phyloP scores from a whole-genome alignment of 805 yeast species.

The Wickerhamiella kurtzmanii region DNA sequence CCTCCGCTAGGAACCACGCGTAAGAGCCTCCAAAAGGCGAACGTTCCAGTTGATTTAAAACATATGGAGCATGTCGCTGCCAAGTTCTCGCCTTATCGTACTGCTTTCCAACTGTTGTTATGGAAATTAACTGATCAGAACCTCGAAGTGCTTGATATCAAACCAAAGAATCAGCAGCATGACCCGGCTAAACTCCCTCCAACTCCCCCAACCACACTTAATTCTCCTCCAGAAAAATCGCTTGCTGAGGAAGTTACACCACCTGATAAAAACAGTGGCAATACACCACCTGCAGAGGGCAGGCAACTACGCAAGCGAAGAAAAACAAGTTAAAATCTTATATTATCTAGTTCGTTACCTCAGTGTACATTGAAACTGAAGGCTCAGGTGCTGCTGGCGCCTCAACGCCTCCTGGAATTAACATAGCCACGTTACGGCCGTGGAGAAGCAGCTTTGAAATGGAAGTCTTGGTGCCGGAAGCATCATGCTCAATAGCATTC shows the following conservation, averaged over 20 bases:
- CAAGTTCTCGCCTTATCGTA: constrained; percentile 49
- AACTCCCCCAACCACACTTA: neutral
- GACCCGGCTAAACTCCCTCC: neutral
- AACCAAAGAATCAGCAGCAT: neutral
- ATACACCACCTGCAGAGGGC: neutral
- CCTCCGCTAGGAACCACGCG: constrained; percentile 22
- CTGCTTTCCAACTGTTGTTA: constrained; percentile 52
- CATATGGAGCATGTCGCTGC: constrained; percentile 54
- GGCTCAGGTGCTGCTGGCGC: constrained; percentile 14
- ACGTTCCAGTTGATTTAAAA: constrained; percentile 25
- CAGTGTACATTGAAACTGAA: neutral
- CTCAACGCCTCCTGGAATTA: constrained; percentile 22
- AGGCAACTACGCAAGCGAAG: neutral
- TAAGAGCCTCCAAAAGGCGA: constrained; percentile 28
- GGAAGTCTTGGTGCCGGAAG: constrained; percentile 18
- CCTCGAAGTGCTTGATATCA: constrained; percentile 26
- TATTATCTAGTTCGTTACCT: neutral
- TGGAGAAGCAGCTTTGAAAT: constrained; percentile 27
- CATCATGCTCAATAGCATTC: constrained; percentile 51
- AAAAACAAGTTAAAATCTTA: no score
- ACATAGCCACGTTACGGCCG: constrained; percentile 30
- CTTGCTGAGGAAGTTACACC: no score
- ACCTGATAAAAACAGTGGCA: no score
- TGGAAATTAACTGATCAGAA: constrained; percentile 60
- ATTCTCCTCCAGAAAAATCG: neutral